Evolutionary conservation across 2,329 filamentous ascomycete species (phyloP).

Genomic region (Botryotinia globosa): DNA sequence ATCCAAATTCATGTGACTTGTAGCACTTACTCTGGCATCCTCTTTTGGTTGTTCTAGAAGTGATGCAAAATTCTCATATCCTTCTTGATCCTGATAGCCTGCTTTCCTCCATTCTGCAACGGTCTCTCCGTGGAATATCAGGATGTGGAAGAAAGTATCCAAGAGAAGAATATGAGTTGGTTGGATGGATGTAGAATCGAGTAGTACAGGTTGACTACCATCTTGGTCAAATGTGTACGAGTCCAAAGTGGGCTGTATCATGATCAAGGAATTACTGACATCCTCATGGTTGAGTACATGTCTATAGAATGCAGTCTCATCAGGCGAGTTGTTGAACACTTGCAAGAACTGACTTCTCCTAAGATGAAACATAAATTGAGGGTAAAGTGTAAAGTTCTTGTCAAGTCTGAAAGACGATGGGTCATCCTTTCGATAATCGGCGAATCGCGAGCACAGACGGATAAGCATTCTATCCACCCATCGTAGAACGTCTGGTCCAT

Average conservation of each 20-base stretch:
- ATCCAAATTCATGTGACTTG: not conserved
- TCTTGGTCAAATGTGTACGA: slow-evolving; percentile 97
- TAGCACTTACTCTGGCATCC: slow-evolving; percentile 74
- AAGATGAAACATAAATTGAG: slow-evolving; percentile 99
- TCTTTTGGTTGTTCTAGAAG: slow-evolving; percentile 93
- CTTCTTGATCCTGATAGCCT: slow-evolving; percentile 95
- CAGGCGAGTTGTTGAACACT: slow-evolving; percentile 98
- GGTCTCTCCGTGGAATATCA: slow-evolving; percentile 98
- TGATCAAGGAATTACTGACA: slow-evolving; percentile 92
- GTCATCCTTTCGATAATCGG: slow-evolving; percentile 97
- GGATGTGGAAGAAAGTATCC: slow-evolving; percentile 98
- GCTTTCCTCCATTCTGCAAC: slow-evolving; percentile 98
- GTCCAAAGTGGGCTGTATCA: slow-evolving; percentile 98
- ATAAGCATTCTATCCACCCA: slow-evolving; percentile 99
- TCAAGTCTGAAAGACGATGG: slow-evolving; percentile 94
- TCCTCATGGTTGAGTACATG: slow-evolving; percentile 98
- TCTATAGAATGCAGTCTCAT: slow-evolving; percentile 98
- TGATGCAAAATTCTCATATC: slow-evolving; percentile 91
- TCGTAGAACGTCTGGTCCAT: slow-evolving; percentile 94
- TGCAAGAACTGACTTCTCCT: slow-evolving; percentile 96
- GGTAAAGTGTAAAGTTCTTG: slow-evolving; percentile 98
- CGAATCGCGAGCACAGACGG: slow-evolving; percentile 90
- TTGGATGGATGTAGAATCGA: slow-evolving; percentile 96
- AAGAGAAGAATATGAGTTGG: slow-evolving; percentile 89
- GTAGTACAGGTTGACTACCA: slow-evolving; percentile 84